Conservation (phyloP, 495 filamentous ascomycete species). For the Neurospora terricola region DNA sequence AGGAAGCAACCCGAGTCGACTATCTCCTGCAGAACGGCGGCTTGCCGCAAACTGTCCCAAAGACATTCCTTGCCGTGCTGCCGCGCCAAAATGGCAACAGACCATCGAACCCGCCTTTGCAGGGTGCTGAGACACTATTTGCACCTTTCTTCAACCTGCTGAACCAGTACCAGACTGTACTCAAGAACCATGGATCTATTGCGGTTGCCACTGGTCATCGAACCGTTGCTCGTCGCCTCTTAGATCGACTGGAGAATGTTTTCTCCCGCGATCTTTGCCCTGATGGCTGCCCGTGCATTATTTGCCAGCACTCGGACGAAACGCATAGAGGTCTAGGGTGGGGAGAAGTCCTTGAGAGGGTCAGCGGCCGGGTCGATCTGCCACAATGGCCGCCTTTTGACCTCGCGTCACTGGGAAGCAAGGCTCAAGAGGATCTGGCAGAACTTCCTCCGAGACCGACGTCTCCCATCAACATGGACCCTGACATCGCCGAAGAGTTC, state of each 20-base stretch:
- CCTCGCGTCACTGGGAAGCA: conserved; percentile 53
- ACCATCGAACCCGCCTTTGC: conserved; percentile 42
- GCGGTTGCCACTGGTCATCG: conserved; percentile 94
- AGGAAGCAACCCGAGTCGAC: conserved; percentile 63
- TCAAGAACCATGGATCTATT: conserved; percentile 73
- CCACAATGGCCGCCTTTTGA: conserved; percentile 83
- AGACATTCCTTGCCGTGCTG: conserved; percentile 50
- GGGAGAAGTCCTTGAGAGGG: conserved; percentile 91
- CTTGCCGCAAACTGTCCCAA: conserved; percentile 53
- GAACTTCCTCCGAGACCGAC: conserved; percentile 36
- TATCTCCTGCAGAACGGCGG: conserved; percentile 85
- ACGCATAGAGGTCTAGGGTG: conserved; percentile 71
- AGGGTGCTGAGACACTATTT: conserved; percentile 59
- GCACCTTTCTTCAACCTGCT: conserved; percentile 68
- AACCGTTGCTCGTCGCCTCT: conserved; percentile 79
- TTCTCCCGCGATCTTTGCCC: conserved; percentile 85
- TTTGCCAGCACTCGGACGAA: conserved; percentile 56
- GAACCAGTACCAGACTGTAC: conserved; percentile 74
- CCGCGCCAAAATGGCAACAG: conserved; percentile 37
- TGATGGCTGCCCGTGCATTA: conserved; percentile 63
- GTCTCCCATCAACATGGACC: conserved; percentile 75
- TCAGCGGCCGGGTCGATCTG: conserved; percentile 75
- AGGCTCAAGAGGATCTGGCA: conserved; percentile 35
- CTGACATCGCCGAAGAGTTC: conserved; percentile 85
- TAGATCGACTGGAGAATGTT: conserved; percentile 89